phyloP scores from a whole-genome alignment of 129 eudicot species.

The Lactuca saligna region DNA sequence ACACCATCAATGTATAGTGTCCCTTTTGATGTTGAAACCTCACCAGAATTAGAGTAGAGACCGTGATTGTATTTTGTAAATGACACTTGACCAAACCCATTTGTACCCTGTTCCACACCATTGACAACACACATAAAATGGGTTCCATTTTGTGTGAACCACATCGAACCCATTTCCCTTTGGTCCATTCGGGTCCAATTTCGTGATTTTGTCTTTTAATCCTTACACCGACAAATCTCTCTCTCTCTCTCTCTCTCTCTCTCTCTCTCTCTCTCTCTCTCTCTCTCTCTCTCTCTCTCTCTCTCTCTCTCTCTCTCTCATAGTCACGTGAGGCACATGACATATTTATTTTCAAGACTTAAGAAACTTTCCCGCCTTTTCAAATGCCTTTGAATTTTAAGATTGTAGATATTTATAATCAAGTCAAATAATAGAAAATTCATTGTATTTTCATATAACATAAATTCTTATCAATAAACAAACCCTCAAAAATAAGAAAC shows the following conservation, averaged over 20 bases:
- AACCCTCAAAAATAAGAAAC: too few relatives aligned
- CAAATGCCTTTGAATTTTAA: too few relatives aligned
- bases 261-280: background rate
- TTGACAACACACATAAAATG: background rate
- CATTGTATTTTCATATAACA: too few relatives aligned
- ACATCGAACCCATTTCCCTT: conserved; percentile 21
- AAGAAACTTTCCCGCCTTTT: too few relatives aligned
- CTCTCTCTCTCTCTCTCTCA: background rate
- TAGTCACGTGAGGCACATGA: conserved; percentile 24
- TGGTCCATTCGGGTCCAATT: conserved; percentile 29
- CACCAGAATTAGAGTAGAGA: conserved; percentile 16
- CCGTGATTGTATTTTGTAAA: conserved; percentile 20
- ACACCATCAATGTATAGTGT: conserved; percentile 31
- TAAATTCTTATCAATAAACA: too few relatives aligned
- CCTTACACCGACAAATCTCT: conserved; percentile 29
- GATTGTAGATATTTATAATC: too few relatives aligned
- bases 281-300: background rate
- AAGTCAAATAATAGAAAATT: too few relatives aligned
- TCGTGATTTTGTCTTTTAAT: conserved; percentile 10
- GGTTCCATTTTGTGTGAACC: conserved; percentile 37
- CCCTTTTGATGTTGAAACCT: conserved; percentile 15
- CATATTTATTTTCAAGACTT: conserved; percentile 1
- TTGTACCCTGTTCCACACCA: background rate
- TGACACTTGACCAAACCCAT: conserved; percentile 40
- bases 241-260: background rate